A percentile compares a stretch with the other conserved stretches of the same genome.
These are phyloP conservation scores for Penicillium cataractarum DNA, from an alignment of 495 filamentous ascomycete species.

Conservation along the genomic window DNA sequence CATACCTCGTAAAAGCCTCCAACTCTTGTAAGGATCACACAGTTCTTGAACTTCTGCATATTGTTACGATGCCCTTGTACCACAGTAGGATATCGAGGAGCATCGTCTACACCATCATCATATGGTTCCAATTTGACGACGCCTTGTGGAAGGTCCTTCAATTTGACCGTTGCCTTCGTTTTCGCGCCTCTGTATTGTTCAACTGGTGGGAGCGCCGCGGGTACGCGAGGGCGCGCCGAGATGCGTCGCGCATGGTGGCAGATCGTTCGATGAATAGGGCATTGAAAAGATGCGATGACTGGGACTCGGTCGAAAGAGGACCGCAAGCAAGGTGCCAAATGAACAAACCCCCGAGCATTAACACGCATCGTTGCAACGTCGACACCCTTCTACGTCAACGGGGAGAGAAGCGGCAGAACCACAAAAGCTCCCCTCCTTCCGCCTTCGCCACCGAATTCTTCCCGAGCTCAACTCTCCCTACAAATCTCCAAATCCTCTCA, in stretches of 20 bases:
- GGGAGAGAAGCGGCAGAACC: conserved; percentile 25
- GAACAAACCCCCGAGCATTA: conserved; percentile 24
- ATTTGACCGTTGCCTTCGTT: conserved; percentile 56
- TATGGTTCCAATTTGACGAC: conserved; percentile 51
- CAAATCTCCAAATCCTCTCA: conserved; percentile 20
- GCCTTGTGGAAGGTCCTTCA: conserved; percentile 71
- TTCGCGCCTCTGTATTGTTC: conserved; percentile 46
- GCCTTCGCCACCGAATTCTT: conserved; percentile 51
- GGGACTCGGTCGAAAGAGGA: not conserved
- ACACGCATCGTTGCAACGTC: conserved; percentile 30
- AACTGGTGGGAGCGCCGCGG: conserved; percentile 14
- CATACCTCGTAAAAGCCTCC: conserved; percentile 89
- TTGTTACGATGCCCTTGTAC: conserved; percentile 87
- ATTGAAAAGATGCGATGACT: conserved; percentile 17
- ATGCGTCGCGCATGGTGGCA: conserved; percentile 41
- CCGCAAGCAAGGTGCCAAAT: conserved; percentile 5
- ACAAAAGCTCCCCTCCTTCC: conserved; percentile 38
- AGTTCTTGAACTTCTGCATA: conserved; percentile 87
- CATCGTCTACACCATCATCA: conserved; percentile 49
- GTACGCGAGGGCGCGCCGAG: conserved; percentile 21
- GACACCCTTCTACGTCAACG: not conserved
- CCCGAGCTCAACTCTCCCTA: conserved; percentile 31
- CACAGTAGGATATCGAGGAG: conserved; percentile 78
- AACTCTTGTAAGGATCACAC: conserved; percentile 86
- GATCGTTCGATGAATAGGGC: conserved; percentile 34